Base-by-base conservation (phyloP, 1,139 yeast species). In the Kodamaea sp. region DNA sequence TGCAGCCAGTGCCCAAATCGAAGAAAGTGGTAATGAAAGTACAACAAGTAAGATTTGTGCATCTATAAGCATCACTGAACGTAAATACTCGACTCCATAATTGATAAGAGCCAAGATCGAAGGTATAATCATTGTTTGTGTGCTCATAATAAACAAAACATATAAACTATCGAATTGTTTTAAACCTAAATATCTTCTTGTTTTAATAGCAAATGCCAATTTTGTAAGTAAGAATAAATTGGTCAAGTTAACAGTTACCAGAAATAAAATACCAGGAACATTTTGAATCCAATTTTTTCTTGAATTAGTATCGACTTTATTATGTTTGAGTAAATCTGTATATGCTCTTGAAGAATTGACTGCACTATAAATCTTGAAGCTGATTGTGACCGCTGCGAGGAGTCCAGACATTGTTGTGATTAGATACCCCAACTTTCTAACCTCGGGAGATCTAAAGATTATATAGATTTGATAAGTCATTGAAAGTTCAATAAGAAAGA, bases 61-160 rank as follows among this genome's bases (percentile, higher is more conserved):
- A 32, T 59, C 38, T 20, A 46, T 31, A 10, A 63, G 46, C 5
- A 43, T 38, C 12, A 51, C 41, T 2, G 53, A 47, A 4, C 20
- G 20, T 15, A 15, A 15, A 15, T 15, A 15, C 20, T 15, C 20
- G 20, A 15, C 20, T 15, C 20, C 20, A 46, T 78, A 79, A 37
- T 78, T 74, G 28, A 79, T 51, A 31, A 84, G 70, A n/a, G 78
- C 71, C 37, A 92, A 54, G 4, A 84, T 61, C 0, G 94, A 76
- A 2, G 97, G 97, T 20, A 86, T 64, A 9, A 88, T 59, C 72
- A 89, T 73, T 0, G 96, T 81, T 58, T 92, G 97, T n/a, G 79
- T 65, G 1, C 85, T 67, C 89, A 86, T 84, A 41, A 89, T 84
- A 43, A 87, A 65, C 33, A 92, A 63, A 27, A 89, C 79, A 58